Base-by-base conservation (phyloP, 495 filamentous ascomycete genomes). In the Glonium stellatum region DNA sequence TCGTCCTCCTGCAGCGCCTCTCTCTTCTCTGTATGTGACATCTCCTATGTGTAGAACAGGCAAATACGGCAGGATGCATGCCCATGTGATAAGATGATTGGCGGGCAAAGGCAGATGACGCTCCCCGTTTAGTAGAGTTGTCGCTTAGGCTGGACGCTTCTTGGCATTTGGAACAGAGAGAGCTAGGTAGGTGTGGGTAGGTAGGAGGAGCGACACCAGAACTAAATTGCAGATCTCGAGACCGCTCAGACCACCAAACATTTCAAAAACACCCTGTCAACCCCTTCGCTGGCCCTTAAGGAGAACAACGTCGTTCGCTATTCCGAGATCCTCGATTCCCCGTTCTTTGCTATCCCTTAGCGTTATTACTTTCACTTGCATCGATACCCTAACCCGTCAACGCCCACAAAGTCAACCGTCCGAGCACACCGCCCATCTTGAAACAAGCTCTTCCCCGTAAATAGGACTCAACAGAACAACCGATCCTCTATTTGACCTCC, bases 381-480 rank as follows among this genome's bases (percentile, higher is more conserved):
- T 31, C 27, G 3, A 31, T 31, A 31, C 6, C n/a, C n/a, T n/a
- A n/a, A n/a, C n/a, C 27, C 27, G 6, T 31, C 27, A 31, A 31
- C 44, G 22, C 41, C 44, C 18, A 18, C 44, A 51, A 31, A 23
- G 22, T 44, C 22, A 46, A 46, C 50, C 19, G 21, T 44, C 56
- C 36, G 18, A 58, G 34, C 56, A 50, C 42, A 58, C 56, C 56
- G 41, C 56, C 23, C 36, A 37, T 42, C 36, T 55, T 55, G 52
- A 55, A 55, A 55, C 52, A 37, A 37, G 15, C 18, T 37, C 13
- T 55, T 42, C 52, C 52, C 52, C 52, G 23, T 31, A 55, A 21
- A 37, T 15, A 27, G 55, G 34, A 42, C 58, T 49, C 55, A 53
- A 21, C 60, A 58, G 54, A 47, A 52, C 60, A 21, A 47, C 21